phyloP scores from a whole-genome alignment of 1,284 basidiomycete species.

The Ustilago shanxiensis region DNA sequence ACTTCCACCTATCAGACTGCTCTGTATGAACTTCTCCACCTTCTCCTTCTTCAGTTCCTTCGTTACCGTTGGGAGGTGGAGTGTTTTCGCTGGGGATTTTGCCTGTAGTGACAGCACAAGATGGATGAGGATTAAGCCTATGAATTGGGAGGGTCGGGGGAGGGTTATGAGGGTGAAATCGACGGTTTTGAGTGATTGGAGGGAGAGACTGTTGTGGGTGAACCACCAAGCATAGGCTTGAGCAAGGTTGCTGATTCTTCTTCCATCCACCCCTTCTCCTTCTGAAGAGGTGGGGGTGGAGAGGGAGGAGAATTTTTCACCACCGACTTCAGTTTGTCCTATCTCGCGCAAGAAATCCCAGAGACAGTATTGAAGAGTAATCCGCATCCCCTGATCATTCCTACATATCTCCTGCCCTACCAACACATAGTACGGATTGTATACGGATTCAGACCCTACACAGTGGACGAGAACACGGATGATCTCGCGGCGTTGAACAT shows the following conservation, averaged over 20 bases:
- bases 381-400: conserved; percentile 77
- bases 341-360: conserved; percentile 97
- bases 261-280: conserved; percentile 11
- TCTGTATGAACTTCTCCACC: conserved; percentile 30
- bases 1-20: conserved; percentile 48
- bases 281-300: conserved; percentile 73
- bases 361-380: conserved; percentile 93
- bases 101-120: conserved; percentile 54
- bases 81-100: conserved; percentile 40
- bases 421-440: conserved; percentile 96
- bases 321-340: conserved; percentile 85
- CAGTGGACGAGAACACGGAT: conserved; percentile 92
- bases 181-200: conserved; percentile 76
- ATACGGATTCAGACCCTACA: conserved; percentile 76
- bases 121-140: conserved; percentile 59
- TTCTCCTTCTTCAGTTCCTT: conserved; percentile 7
- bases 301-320: conserved; percentile 78
- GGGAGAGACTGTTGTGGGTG: conserved; percentile 78
- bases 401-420: conserved; percentile 73
- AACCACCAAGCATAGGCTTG: conserved; percentile 86
- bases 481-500: conserved; percentile 93
- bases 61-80: conserved; percentile 33
- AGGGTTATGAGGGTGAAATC: conserved; percentile 56
- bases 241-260: conserved; percentile 78
- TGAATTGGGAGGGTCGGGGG: conserved; percentile 36